Conservation (phyloP, 2,329 filamentous ascomycete species). For the Cryphonectria japonica region DNA sequence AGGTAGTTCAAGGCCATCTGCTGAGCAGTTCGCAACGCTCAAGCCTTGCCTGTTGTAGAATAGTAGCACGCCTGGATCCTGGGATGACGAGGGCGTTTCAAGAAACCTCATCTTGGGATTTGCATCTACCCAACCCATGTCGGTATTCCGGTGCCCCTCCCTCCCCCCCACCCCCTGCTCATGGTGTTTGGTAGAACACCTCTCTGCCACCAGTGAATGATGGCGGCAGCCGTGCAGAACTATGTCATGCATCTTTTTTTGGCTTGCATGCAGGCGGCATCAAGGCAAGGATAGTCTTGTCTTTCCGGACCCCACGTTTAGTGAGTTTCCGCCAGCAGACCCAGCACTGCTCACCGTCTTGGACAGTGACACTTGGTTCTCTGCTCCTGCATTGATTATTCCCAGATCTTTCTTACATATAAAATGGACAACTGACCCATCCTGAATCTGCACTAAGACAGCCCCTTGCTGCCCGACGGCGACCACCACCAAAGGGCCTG, state of each 20-base stretch:
- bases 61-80: neutral
- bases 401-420: constrained; percentile 6
- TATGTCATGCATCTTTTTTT: constrained; percentile 24
- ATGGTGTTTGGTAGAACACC: constrained; percentile 3
- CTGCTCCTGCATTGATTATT: constrained; percentile 9
- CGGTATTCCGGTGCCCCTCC: neutral
- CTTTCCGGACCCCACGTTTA: constrained; percentile 35
- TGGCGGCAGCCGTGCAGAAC: constrained; percentile 1
- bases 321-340: constrained; percentile 15
- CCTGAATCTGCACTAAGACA: constrained; percentile 12
- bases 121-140: constrained; percentile 12
- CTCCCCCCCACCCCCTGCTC: neutral
- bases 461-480: constrained; percentile 26
- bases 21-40: neutral
- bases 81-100: constrained; percentile 3
- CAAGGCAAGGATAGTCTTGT: constrained; percentile 26
- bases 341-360: constrained; percentile 27
- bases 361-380: constrained; percentile 11
- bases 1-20: constrained; percentile 1
- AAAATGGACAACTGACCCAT: constrained; percentile 16
- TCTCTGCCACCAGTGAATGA: constrained; percentile 11
- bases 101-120: constrained; percentile 7
- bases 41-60: neutral
- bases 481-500: neutral
- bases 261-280: constrained; percentile 19